These are phyloP conservation scores for Eucalyptus dawsonii DNA, from an alignment of 345 rosid genomes.

Conservation along the genomic window DNA sequence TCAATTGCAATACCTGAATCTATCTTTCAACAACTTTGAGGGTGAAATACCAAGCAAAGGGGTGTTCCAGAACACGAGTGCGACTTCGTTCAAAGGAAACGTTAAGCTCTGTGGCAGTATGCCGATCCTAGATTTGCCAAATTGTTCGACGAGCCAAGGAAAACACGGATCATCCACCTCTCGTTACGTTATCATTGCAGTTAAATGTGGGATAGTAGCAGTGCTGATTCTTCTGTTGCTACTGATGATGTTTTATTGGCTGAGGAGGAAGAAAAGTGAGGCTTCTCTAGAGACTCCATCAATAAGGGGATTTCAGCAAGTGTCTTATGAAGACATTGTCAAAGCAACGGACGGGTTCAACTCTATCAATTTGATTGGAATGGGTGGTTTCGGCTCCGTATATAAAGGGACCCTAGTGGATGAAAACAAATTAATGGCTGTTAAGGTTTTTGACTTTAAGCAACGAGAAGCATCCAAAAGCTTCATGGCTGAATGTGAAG, in stretches of 20 bases:
- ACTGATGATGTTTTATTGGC: not conserved
- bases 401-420: not conserved
- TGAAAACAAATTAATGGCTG: not conserved
- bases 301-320: not conserved
- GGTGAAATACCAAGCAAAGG: conserved; percentile 5
- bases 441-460: conserved; percentile 1
- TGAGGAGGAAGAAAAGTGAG: not conserved
- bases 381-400: not conserved
- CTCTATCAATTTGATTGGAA: not conserved
- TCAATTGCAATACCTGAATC: not conserved
- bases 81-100: not conserved
- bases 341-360: conserved; percentile 2
- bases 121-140: not conserved
- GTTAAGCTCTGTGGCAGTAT: conserved; percentile 1
- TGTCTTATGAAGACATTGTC: not conserved
- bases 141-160: not conserved
- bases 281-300: not conserved
- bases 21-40: conserved; percentile 4
- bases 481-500: conserved; percentile 1
- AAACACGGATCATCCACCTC: not conserved
- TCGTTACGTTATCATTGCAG: not conserved
- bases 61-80: not conserved
- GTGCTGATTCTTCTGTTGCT: not conserved
- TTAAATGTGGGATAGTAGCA: no score
- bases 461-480: not conserved